Conservation (phyloP, 352 stramenopile genomes). For the Phytopythium cucurbitacearum region DNA sequence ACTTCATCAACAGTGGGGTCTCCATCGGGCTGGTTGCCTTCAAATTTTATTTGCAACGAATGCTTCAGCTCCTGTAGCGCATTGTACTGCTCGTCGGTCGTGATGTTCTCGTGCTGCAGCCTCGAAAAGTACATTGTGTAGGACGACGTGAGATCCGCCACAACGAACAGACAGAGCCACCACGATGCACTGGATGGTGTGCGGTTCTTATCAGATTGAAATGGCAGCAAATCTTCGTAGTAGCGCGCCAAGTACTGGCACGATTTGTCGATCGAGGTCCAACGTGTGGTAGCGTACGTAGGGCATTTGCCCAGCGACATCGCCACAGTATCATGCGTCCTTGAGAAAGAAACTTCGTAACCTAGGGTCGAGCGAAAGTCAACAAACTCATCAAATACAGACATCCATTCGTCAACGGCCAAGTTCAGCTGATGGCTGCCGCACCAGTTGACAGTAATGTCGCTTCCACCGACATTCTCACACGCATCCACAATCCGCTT, state of each 20-base stretch:
- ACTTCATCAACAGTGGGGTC: not conserved
- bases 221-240: not conserved
- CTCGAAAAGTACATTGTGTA: conserved; percentile 1
- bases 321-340: not conserved
- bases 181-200: not conserved
- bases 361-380: not conserved
- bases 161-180: conserved; percentile 6
- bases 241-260: conserved; percentile 6
- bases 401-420: not conserved
- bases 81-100: not conserved
- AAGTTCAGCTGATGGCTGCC: conserved; percentile 11
- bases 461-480: not conserved
- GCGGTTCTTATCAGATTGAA: conserved; percentile 1
- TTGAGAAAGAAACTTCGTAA: not conserved
- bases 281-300: conserved; percentile 2
- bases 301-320: not conserved
- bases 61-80: not conserved
- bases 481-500: not conserved
- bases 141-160: not conserved
- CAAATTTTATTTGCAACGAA: conserved; percentile 2
- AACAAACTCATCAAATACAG: not conserved
- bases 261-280: conserved; percentile 6
- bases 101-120: conserved; percentile 1
- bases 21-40: not conserved
- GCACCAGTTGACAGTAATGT: conserved; percentile 4